Percentiles rank a stretch among this genome's conserved stretches.
These are phyloP conservation scores for Triticum dicoccoides DNA, from an alignment of 176 grass and related monocot species.

Conservation along the genomic window DNA sequence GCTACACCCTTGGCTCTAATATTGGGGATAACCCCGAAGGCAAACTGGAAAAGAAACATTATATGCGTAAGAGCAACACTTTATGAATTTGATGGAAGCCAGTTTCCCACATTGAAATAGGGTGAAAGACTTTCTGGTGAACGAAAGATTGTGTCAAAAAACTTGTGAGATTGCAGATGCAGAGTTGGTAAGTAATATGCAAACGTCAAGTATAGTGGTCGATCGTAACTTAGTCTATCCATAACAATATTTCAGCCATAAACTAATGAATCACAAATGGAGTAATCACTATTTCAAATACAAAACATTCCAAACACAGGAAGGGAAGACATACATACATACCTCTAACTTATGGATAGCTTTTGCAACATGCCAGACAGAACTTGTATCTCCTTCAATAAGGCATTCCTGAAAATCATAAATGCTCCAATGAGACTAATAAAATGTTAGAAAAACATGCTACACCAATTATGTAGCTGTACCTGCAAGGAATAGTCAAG, in stretches of 20 bases:
- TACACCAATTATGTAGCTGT: constrained; percentile 5
- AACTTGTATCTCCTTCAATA: constrained; percentile 92
- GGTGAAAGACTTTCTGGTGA: neutral
- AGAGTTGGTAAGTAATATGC: neutral
- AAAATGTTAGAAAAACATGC: constrained; percentile 12
- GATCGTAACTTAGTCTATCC: neutral
- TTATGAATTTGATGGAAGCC: constrained; percentile 1
- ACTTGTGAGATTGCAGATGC: constrained; percentile 6
- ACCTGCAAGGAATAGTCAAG: constrained; percentile 86
- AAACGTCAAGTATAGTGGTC: neutral
- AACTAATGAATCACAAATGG: constrained; percentile 2
- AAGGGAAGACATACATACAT: constrained; percentile 10
- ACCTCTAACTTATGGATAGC: constrained; percentile 97
- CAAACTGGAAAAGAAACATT: constrained; percentile 59
- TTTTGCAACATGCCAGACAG: constrained; percentile 97
- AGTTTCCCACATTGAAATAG: neutral
- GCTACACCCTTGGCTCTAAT: constrained; percentile 84
- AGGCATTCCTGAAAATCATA: constrained; percentile 65
- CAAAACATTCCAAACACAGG: neutral
- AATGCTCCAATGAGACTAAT: constrained; percentile 11
- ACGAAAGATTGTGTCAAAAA: neutral
- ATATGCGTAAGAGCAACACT: neutral
- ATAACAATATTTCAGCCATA: neutral
- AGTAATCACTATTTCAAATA: neutral
- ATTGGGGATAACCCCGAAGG: constrained; percentile 90